These are phyloP conservation scores for Ophiocordyceps camponoti-leonardi DNA, from an alignment of 2,329 filamentous ascomycete genomes.

Conservation along the genomic window DNA sequence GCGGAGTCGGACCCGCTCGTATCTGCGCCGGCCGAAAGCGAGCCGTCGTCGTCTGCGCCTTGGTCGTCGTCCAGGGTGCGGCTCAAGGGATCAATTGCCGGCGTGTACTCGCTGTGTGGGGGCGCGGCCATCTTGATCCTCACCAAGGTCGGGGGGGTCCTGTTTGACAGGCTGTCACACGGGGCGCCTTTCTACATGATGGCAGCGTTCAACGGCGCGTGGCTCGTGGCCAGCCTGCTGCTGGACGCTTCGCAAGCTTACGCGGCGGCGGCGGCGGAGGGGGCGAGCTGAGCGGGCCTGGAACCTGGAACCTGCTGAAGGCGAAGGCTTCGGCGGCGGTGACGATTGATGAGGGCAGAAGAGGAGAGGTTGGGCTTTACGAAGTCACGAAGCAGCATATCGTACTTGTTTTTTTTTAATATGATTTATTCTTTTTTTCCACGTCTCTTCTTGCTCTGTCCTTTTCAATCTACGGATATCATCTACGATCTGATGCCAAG, in stretches of 20 bases:
- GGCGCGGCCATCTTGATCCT: slow-evolving; percentile 79
- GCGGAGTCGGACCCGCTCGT: slow-evolving; percentile 25
- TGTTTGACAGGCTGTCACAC: slow-evolving; percentile 61
- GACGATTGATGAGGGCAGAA: too few species aligned
- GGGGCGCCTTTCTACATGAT: slow-evolving; percentile 90
- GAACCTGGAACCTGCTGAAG: too few species aligned
- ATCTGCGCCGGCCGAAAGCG: slow-evolving; percentile 10
- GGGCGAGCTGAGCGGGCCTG: too few species aligned
- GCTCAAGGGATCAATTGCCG: slow-evolving; percentile 86
- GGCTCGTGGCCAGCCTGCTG: slow-evolving; percentile 40
- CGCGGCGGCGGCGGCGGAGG: too few species aligned
- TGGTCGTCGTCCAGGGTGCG: slow-evolving; percentile 32
- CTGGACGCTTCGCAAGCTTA: slow-evolving; percentile 29
- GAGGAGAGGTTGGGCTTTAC: too few species aligned
- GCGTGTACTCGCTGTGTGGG: slow-evolving; percentile 82
- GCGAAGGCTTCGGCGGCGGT: too few species aligned
- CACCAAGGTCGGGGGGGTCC: slow-evolving; percentile 73
- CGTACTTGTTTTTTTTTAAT: too few species aligned
- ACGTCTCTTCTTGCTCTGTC: too few species aligned
- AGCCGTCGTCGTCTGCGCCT: slow-evolving; percentile 23
- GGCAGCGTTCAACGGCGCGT: slow-evolving; percentile 65
- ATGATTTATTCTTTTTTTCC: not conserved
- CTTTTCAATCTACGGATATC: too few species aligned
- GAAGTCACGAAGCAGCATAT: slow-evolving; percentile 3
- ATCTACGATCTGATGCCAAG: too few species aligned